These are phyloP conservation scores for Phytophthora podocarpi DNA, from an alignment of 352 stramenopile species.

Conservation along the genomic window DNA sequence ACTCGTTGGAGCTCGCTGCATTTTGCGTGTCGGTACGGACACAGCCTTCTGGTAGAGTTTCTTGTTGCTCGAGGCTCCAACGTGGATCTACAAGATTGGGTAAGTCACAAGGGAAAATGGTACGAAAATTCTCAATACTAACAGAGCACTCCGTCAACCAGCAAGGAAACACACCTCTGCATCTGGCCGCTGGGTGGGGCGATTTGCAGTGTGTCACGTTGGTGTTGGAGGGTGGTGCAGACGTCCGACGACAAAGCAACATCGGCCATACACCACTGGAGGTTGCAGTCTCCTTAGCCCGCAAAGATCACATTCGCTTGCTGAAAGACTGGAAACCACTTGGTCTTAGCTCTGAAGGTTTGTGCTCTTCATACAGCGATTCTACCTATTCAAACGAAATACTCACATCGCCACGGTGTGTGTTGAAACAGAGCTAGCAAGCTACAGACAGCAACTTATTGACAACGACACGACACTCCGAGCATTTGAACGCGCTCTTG, in stretches of 20 bases:
- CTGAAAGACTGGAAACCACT: constrained; percentile 60
- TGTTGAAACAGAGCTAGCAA: constrained; percentile 31
- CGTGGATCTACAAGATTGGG: constrained; percentile 50
- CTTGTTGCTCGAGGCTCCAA: constrained; percentile 55
- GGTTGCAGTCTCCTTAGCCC: constrained; percentile 41
- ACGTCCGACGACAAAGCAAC: constrained; percentile 35
- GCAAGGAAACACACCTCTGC: constrained; percentile 70
- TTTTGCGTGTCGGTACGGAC: constrained; percentile 60
- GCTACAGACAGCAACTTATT: constrained; percentile 23
- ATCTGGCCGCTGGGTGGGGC: constrained; percentile 74
- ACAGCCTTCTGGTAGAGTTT: constrained; percentile 50
- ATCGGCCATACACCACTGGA: constrained; percentile 44
- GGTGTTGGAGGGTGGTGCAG: constrained; percentile 57
- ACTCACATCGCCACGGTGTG: neutral
- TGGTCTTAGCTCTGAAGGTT: constrained; percentile 48
- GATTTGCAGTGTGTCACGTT: constrained; percentile 58
- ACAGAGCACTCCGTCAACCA: constrained; percentile 13
- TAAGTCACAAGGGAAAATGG: constrained; percentile 13
- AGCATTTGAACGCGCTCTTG: constrained; percentile 20
- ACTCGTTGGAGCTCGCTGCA: constrained; percentile 70
- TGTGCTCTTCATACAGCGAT: neutral
- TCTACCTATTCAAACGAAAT: neutral
- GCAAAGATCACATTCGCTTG: constrained; percentile 42
- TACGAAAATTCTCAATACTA: neutral
- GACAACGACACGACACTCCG: constrained; percentile 11